phyloP scores from a whole-genome alignment of 805 yeast genomes.

The Wickerhamomyces queroliae region DNA sequence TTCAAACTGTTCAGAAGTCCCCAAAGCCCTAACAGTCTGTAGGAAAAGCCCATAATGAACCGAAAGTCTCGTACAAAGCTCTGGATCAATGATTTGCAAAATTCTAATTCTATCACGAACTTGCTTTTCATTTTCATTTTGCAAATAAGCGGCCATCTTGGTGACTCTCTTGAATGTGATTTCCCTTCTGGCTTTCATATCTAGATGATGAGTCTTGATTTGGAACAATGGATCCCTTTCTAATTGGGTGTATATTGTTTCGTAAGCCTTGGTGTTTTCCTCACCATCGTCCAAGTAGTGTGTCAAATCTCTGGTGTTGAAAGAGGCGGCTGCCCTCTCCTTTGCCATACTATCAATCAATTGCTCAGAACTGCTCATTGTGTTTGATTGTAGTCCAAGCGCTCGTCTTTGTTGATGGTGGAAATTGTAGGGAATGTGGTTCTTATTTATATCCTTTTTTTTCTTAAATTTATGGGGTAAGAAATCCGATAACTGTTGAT shows the following conservation, averaged over 20 bases:
- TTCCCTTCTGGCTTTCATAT: slow-evolving; percentile 47
- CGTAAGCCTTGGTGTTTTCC: slow-evolving; percentile 37
- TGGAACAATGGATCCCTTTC: slow-evolving; percentile 59
- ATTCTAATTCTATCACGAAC: slow-evolving; percentile 51
- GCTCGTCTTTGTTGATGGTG: too few species aligned
- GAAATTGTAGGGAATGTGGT: too few species aligned
- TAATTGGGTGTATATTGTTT: slow-evolving; percentile 43
- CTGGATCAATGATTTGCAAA: slow-evolving; percentile 64
- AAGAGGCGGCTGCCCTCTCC: slow-evolving; percentile 35
- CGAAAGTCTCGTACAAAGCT: slow-evolving; percentile 68
- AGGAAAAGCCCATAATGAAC: slow-evolving; percentile 80
- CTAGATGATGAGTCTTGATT: slow-evolving; percentile 44
- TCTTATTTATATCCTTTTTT: too few species aligned
- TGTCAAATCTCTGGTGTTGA: slow-evolving; percentile 38
- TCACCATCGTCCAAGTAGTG: slow-evolving; percentile 42
- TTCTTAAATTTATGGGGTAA: too few species aligned
- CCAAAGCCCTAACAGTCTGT: slow-evolving; percentile 72
- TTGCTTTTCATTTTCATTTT: slow-evolving; percentile 15
- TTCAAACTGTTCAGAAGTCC: slow-evolving; percentile 69
- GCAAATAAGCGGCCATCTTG: slow-evolving; percentile 42
- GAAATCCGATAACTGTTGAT: too few species aligned
- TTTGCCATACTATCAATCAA: slow-evolving; percentile 3
- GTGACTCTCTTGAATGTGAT: slow-evolving; percentile 50
- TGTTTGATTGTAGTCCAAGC: too few species aligned
- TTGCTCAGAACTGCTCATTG: not conserved